phyloP scores from a whole-genome alignment of 2,329 filamentous ascomycete genomes.

The Aureobasidium subglaciale region DNA sequence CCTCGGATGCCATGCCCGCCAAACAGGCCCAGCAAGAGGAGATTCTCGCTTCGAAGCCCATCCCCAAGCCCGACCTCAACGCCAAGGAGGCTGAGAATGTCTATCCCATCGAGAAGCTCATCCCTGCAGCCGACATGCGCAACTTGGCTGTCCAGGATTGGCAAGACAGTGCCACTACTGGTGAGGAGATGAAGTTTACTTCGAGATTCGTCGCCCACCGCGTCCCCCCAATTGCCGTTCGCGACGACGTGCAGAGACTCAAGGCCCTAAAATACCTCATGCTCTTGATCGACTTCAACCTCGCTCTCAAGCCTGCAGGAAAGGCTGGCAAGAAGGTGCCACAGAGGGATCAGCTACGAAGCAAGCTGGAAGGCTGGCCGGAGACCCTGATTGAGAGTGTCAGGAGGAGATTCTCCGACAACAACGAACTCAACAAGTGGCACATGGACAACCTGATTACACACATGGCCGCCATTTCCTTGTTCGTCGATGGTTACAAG shows the following conservation, averaged over 20 bases:
- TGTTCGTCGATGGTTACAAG: slow-evolving; percentile 66
- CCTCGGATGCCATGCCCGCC: slow-evolving; percentile 60
- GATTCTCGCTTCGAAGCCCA: slow-evolving; percentile 62
- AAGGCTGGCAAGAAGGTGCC: slow-evolving; percentile 45
- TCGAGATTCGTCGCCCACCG: slow-evolving; percentile 62
- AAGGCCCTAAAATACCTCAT: slow-evolving; percentile 44
- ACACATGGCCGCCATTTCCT: slow-evolving; percentile 63
- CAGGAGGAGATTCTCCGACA: slow-evolving; percentile 60
- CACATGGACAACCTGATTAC: slow-evolving; percentile 66
- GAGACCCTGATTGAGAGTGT: slow-evolving; percentile 60
- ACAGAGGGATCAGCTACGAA: slow-evolving; percentile 54
- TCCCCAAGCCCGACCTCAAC: slow-evolving; percentile 61
- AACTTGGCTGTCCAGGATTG: slow-evolving; percentile 66
- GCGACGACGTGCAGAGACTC: slow-evolving; percentile 41
- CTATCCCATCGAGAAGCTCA: slow-evolving; percentile 59
- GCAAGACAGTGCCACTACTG: slow-evolving; percentile 58
- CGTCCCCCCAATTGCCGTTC: slow-evolving; percentile 50
- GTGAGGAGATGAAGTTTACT: slow-evolving; percentile 49
- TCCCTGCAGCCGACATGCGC: slow-evolving; percentile 61
- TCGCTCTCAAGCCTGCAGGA: slow-evolving; percentile 29
- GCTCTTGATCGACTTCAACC: slow-evolving; percentile 42
- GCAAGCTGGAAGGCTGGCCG: slow-evolving; percentile 49
- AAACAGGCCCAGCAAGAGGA: slow-evolving; percentile 57
- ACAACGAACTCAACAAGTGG: slow-evolving; percentile 60
- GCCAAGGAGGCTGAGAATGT: slow-evolving; percentile 65